These are phyloP conservation scores for Leishmania major DNA, from an alignment of 208 protist species.

Conservation along the genomic window DNA sequence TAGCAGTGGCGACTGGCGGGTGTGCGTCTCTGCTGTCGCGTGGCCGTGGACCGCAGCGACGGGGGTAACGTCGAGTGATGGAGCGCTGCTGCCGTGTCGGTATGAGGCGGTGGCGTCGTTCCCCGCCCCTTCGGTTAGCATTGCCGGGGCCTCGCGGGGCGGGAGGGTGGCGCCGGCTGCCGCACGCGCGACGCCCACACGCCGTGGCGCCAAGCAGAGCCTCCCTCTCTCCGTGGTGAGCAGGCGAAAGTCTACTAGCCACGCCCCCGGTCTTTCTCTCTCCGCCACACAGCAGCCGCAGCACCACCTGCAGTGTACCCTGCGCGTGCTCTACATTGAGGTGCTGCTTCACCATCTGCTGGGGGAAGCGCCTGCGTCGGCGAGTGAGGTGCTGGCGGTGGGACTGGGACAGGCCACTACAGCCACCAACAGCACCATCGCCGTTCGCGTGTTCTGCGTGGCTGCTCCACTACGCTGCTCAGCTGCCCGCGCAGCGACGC, in stretches of 20 bases:
- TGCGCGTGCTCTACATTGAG: constrained; percentile 54
- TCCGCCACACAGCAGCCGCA: constrained; percentile 19
- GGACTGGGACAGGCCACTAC: constrained; percentile 48
- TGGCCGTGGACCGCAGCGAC: constrained; percentile 14
- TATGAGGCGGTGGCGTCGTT: constrained; percentile 1
- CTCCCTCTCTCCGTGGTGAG: not conserved
- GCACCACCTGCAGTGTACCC: constrained; percentile 32
- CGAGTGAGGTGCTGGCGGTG: constrained; percentile 56
- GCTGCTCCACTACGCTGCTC: not conserved
- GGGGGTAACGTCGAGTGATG: not conserved
- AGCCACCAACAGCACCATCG: constrained; percentile 18
- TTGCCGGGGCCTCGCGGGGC: not conserved
- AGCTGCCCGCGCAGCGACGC: not conserved
- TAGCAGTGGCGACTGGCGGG: not conserved
- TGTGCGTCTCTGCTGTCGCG: constrained; percentile 30
- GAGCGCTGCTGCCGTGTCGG: not conserved
- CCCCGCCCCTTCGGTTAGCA: not conserved
- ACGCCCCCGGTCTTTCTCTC: constrained; percentile 12
- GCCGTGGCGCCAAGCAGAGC: not conserved
- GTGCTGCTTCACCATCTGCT: constrained; percentile 43
- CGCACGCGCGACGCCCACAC: not conserved
- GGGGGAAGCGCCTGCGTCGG: constrained; percentile 31
- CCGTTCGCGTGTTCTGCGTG: constrained; percentile 57
- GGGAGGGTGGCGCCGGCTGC: not conserved
- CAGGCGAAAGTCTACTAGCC: constrained; percentile 7